Percentiles rank a stretch among this genome's conserved stretches.
Conservation (phyloP, 768 basidiomycete genomes). For the Mycena belliarum region DNA sequence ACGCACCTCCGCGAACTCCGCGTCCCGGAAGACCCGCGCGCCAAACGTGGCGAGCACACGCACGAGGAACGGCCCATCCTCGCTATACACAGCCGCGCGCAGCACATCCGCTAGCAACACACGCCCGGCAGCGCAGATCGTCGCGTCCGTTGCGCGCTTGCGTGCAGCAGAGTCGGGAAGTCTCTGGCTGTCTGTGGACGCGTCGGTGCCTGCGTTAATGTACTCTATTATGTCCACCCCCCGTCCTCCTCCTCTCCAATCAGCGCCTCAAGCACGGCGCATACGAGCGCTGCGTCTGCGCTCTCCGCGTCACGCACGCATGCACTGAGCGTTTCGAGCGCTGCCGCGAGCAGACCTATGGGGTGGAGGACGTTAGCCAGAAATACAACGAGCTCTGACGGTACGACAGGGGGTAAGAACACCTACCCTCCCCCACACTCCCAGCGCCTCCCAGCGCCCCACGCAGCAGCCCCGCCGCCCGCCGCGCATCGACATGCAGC, state of each 20-base stretch:
- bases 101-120: constrained; percentile 37
- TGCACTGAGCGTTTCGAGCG: constrained; percentile 45
- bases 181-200: too few relatives aligned
- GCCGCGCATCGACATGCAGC: constrained; percentile 9
- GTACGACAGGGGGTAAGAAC: too few relatives aligned
- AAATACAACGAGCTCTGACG: too few relatives aligned
- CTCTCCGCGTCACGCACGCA: constrained; percentile 28
- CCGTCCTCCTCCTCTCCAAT: constrained; percentile 35
- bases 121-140: constrained; percentile 22
- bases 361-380: too few relatives aligned
- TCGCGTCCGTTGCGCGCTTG: not conserved
- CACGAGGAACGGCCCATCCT: constrained; percentile 32
- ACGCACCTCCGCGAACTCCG: constrained; percentile 45
- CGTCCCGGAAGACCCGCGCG: constrained; percentile 45
- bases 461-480: constrained; percentile 6
- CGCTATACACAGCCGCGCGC: constrained; percentile 29
- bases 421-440: constrained; percentile 16
- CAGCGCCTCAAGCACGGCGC: constrained; percentile 49
- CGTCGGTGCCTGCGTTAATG: too few relatives aligned
- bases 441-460: constrained; percentile 40
- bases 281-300: constrained; percentile 36
- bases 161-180: not conserved
- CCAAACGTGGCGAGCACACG: constrained; percentile 55
- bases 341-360: constrained; percentile 48
- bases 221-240: too few relatives aligned